A percentile compares a stretch with the other conserved stretches of the same genome.
Evolutionary conservation across 1,284 basidiomycete species (phyloP).

Genomic region (Amylostereum areolatum): DNA sequence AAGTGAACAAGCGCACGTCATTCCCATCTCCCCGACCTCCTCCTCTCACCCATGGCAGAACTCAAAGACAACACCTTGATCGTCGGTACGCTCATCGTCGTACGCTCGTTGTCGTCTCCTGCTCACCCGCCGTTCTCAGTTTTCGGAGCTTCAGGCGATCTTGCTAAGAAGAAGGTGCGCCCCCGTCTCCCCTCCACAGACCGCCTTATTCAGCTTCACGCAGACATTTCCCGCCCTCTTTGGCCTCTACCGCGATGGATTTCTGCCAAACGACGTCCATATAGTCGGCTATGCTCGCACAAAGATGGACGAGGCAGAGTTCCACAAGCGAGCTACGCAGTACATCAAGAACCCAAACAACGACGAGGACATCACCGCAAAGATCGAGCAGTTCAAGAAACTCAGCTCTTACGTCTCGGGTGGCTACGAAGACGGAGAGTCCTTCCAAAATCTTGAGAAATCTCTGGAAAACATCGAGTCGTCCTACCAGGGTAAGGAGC

Average conservation of each 20-base stretch:
- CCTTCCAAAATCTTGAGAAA: conserved; percentile 74
- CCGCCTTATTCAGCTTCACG: background rate
- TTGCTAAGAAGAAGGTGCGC: conserved; percentile 96
- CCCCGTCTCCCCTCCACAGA: background rate
- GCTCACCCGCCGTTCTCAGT: conserved; percentile 43
- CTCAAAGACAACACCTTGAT: conserved; percentile 86
- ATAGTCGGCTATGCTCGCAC: conserved; percentile 95
- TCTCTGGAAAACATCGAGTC: conserved; percentile 77
- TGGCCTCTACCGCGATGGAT: conserved; percentile 74
- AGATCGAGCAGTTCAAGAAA: conserved; percentile 79
- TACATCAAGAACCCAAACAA: conserved; percentile 79
- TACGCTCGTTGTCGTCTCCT: conserved; percentile 9
- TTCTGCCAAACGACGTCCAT: conserved; percentile 77
- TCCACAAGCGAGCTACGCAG: conserved; percentile 75
- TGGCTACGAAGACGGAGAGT: conserved; percentile 77
- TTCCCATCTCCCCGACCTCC: too few species aligned
- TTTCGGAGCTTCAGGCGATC: conserved; percentile 93
- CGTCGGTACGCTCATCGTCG: conserved; percentile 52
- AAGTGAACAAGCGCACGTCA: background rate
- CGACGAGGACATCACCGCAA: conserved; percentile 46
- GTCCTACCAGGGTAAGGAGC: conserved; percentile 53
- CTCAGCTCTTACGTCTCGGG: conserved; percentile 80
- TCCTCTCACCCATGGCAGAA: conserved; percentile 77
- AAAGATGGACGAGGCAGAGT: conserved; percentile 87
- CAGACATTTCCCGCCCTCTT: conserved; percentile 95